phyloP scores from a whole-genome alignment of 2,329 filamentous ascomycete genomes.

The Aspergillus aculeatinus region DNA sequence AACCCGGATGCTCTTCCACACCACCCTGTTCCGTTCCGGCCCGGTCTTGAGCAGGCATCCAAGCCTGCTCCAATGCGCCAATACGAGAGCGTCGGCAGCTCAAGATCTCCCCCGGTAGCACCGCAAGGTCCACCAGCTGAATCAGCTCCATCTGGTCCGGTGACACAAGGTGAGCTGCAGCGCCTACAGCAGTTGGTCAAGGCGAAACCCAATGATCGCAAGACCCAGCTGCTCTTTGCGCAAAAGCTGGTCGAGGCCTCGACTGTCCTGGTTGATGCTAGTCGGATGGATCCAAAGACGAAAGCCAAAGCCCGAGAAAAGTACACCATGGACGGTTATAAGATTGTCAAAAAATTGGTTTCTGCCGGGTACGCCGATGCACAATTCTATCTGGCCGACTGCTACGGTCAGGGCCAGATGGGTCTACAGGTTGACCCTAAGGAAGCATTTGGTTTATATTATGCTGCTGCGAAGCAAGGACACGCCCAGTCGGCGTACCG shows the following conservation, averaged over 20 bases:
- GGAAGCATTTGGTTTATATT: conserved; percentile 90
- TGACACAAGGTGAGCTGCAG: conserved; percentile 78
- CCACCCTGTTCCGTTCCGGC: conserved; percentile 56
- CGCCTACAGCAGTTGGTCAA: conserved; percentile 68
- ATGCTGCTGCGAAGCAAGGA: conserved; percentile 85
- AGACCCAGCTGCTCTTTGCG: conserved; percentile 69
- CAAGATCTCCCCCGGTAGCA: conserved; percentile 36
- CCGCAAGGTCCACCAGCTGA: conserved; percentile 23
- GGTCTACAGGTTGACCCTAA: conserved; percentile 80
- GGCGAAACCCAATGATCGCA: conserved; percentile 69
- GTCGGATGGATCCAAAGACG: conserved; percentile 65
- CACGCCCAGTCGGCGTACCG: conserved; percentile 87
- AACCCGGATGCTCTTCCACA: conserved; percentile 57
- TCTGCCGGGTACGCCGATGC: conserved; percentile 73
- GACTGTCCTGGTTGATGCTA: conserved; percentile 71
- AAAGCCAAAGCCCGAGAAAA: conserved; percentile 70
- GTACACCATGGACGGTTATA: conserved; percentile 82
- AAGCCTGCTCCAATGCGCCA: conserved; percentile 56
- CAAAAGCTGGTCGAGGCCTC: conserved; percentile 86
- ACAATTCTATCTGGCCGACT: conserved; percentile 92
- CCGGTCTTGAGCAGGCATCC: conserved; percentile 47
- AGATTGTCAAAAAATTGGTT: conserved; percentile 85
- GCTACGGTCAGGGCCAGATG: conserved; percentile 76
- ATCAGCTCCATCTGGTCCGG: conserved; percentile 46
- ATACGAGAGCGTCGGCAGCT: conserved; percentile 40